Evolutionary conservation across 129 eudicot genomes (phyloP).

Genomic region (Sambucus nigra): DNA sequence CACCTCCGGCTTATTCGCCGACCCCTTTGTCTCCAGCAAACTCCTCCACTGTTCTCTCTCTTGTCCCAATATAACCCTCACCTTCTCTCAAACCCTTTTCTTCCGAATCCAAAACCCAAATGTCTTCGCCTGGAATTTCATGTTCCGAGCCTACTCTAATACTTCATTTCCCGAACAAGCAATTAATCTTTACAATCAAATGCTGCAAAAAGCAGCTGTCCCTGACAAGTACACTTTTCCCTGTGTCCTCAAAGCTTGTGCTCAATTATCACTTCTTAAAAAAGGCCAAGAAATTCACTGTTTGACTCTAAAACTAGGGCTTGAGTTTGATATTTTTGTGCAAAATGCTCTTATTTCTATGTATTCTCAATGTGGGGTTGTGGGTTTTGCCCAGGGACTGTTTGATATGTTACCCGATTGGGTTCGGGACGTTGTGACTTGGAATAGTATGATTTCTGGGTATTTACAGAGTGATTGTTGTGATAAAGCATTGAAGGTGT

Average conservation of each 20-base stretch:
- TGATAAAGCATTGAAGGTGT: constrained; percentile 3
- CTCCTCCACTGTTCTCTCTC: constrained; percentile 12
- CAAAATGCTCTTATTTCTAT: constrained; percentile 13
- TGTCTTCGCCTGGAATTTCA: constrained; percentile 12
- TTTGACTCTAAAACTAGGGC: constrained; percentile 9
- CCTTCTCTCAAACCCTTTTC: constrained; percentile 10
- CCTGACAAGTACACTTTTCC: constrained; percentile 8
- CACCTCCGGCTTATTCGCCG: constrained; percentile 8
- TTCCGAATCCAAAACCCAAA: constrained; percentile 11
- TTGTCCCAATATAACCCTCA: not conserved
- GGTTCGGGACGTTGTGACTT: constrained; percentile 12
- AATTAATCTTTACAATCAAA: constrained; percentile 2
- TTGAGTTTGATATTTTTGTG: constrained; percentile 11
- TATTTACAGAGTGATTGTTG: constrained; percentile 8
- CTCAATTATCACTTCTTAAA: not conserved
- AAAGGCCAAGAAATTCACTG: constrained; percentile 16
- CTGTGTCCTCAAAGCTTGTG: constrained; percentile 8
- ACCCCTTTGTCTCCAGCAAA: constrained; percentile 15
- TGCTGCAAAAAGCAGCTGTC: not conserved
- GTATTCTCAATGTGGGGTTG: constrained; percentile 13
- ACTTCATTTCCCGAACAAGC: constrained; percentile 3
- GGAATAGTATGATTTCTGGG: constrained; percentile 15
- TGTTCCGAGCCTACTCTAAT: constrained; percentile 4
- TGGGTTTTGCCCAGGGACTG: constrained; percentile 6
- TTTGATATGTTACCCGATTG: constrained; percentile 5